Conservation (phyloP, 768 basidiomycete species). For the Boletales sp. region DNA sequence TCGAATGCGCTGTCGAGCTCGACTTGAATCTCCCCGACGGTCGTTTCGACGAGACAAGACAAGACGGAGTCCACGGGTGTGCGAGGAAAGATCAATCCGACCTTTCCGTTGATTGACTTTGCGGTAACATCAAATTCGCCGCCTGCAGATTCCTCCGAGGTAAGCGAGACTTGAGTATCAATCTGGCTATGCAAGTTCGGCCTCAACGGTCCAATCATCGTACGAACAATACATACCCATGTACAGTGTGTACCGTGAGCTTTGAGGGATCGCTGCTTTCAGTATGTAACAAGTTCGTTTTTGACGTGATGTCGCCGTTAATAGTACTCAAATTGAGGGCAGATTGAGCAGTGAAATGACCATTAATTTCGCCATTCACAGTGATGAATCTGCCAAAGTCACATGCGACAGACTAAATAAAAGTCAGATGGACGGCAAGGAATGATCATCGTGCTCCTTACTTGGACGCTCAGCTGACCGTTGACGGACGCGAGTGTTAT, state of each 20-base stretch:
- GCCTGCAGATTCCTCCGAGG: constrained; percentile 25
- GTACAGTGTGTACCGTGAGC: constrained; percentile 36
- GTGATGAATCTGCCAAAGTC: constrained; percentile 30
- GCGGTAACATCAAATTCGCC: constrained; percentile 34
- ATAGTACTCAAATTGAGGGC: constrained; percentile 34
- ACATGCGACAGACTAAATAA: constrained; percentile 32
- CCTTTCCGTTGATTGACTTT: constrained; percentile 25
- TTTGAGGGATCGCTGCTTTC: constrained; percentile 21
- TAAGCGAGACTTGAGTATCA: constrained; percentile 26
- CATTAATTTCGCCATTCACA: constrained; percentile 44
- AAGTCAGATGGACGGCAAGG: constrained; percentile 1
- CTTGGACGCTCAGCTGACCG: constrained; percentile 33
- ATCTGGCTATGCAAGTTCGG: constrained; percentile 18
- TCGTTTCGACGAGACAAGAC: constrained; percentile 26
- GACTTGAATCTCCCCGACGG: constrained; percentile 23
- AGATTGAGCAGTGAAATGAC: constrained; percentile 36
- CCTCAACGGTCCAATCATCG: not conserved
- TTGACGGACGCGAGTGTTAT: constrained; percentile 37
- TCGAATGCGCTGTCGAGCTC: constrained; percentile 39
- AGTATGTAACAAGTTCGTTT: constrained; percentile 35
- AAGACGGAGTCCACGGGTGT: constrained; percentile 37
- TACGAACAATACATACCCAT: constrained; percentile 35
- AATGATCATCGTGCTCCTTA: constrained; percentile 7
- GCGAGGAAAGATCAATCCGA: constrained; percentile 27
- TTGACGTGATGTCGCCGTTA: constrained; percentile 39